Conservation (phyloP, 1,139 yeast genomes). For the Torulaspora pretoriensis region DNA sequence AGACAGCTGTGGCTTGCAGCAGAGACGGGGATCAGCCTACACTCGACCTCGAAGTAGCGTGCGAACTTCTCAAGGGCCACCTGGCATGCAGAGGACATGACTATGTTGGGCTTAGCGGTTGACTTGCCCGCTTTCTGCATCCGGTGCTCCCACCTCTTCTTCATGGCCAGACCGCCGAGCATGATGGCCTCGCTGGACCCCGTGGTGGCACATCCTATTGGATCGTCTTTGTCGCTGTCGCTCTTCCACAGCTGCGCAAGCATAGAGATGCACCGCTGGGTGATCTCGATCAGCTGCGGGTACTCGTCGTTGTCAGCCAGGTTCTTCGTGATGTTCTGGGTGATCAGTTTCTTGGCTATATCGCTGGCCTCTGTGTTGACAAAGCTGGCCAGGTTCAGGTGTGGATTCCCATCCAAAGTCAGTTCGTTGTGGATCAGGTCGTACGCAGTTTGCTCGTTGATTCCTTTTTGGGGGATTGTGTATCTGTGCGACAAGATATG, state of each 20-base stretch:
- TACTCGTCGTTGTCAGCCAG: conserved; percentile 92
- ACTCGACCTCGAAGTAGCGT: conserved; percentile 86
- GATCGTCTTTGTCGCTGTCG: conserved; percentile 36
- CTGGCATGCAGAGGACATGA: conserved; percentile 94
- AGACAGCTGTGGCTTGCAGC: conserved; percentile 59
- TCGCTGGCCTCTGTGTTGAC: conserved; percentile 71
- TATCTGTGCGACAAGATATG: conserved; percentile 38
- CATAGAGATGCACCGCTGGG: conserved; percentile 77
- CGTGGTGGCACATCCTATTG: conserved; percentile 87
- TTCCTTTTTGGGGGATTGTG: conserved; percentile 55
- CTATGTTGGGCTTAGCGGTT: conserved; percentile 67
- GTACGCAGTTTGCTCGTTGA: conserved; percentile 52
- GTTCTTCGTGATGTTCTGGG: conserved; percentile 76
- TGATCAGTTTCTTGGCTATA: conserved; percentile 48
- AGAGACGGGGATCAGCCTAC: conserved; percentile 65
- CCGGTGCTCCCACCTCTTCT: conserved; percentile 77
- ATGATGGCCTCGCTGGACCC: conserved; percentile 93
- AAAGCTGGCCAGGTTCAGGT: conserved; percentile 80
- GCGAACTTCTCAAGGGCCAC: conserved; percentile 95
- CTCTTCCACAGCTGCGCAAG: conserved; percentile 80
- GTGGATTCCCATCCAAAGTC: conserved; percentile 78
- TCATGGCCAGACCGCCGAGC: conserved; percentile 90
- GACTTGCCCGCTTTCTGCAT: conserved; percentile 59
- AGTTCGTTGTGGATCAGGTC: conserved; percentile 67
- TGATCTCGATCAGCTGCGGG: conserved; percentile 77